Evolutionary conservation across 2,329 filamentous ascomycete genomes (phyloP).

Genomic region (Conoideocrella luteorostrata): DNA sequence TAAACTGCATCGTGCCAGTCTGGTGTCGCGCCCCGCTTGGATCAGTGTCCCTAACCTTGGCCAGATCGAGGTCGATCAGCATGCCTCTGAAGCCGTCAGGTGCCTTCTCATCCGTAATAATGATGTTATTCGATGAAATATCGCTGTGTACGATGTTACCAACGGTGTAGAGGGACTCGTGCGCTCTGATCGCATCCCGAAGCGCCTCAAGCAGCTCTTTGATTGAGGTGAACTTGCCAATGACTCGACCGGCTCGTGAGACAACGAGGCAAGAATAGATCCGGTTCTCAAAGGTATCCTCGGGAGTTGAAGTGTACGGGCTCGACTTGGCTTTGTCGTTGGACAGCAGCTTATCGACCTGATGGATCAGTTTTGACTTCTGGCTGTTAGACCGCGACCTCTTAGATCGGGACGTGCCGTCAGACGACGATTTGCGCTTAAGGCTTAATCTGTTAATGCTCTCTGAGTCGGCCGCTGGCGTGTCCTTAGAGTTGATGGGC

Average conservation of each 20-base stretch:
- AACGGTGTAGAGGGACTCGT: conserved; percentile 4
- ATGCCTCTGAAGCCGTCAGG: conserved; percentile 18
- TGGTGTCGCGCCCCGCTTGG: conserved; percentile 18
- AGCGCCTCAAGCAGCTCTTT: conserved; percentile 2
- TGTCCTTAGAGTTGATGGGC: conserved; percentile 3
- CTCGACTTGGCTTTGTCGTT: conserved; percentile 8
- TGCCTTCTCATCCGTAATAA: conserved; percentile 1
- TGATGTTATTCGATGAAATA: conserved; percentile 6
- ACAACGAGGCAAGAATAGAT: conserved; percentile 8
- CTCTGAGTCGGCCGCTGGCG: not conserved
- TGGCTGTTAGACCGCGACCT: conserved; percentile 8
- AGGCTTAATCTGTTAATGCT: no score
- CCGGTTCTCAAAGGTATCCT: conserved; percentile 11
- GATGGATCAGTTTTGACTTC: conserved; percentile 8
- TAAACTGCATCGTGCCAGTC: conserved; percentile 26
- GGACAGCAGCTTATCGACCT: not conserved
- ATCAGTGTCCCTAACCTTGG: conserved; percentile 12
- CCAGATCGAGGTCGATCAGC: conserved; percentile 16
- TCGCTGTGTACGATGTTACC: conserved; percentile 8
- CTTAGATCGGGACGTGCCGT: conserved; percentile 9
- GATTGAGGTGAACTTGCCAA: conserved; percentile 1
- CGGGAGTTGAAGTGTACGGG: conserved; percentile 7
- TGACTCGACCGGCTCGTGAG: conserved; percentile 9
- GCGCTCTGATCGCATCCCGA: conserved; percentile 7
- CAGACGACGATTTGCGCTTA: conserved; percentile 9